Conservation (phyloP, 176 grass and related monocot species). For the Carex parvula region DNA sequence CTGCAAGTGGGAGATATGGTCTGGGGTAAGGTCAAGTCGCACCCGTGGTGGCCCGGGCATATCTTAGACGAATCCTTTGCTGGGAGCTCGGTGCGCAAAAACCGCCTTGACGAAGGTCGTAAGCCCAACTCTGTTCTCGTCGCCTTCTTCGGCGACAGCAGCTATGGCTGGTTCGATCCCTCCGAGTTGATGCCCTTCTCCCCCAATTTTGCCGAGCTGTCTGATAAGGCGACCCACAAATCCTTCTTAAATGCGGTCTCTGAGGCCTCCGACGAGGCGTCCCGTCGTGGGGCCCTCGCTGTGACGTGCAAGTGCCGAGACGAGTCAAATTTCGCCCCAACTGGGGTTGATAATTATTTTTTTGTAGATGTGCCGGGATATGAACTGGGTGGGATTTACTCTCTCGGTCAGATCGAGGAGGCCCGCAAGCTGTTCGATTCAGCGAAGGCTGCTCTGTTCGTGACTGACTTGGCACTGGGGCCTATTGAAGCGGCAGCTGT, state of each 20-base stretch:
- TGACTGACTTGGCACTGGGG: slow-evolving; percentile 39
- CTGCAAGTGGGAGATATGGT: slow-evolving; percentile 69
- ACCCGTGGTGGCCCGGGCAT: slow-evolving; percentile 95
- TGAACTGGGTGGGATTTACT: slow-evolving; percentile 64
- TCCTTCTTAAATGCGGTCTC: slow-evolving; percentile 60
- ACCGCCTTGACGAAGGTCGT: slow-evolving; percentile 47
- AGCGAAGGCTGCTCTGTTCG: slow-evolving; percentile 18
- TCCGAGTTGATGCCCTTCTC: slow-evolving; percentile 68
- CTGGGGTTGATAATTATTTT: slow-evolving; percentile 43
- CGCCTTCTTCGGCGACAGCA: slow-evolving; percentile 93
- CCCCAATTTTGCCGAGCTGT: slow-evolving; percentile 52
- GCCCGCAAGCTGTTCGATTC: slow-evolving; percentile 47
- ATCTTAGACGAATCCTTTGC: slow-evolving; percentile 71
- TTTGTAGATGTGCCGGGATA: slow-evolving; percentile 66
- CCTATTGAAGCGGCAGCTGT: slow-evolving; percentile 21
- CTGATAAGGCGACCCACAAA: slow-evolving; percentile 40
- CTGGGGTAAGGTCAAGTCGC: slow-evolving; percentile 98
- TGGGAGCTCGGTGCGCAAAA: slow-evolving; percentile 36
- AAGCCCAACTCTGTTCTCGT: slow-evolving; percentile 45
- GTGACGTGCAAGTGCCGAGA: slow-evolving; percentile 59
- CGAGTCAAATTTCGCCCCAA: slow-evolving; percentile 31
- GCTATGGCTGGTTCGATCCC: slow-evolving; percentile 95
- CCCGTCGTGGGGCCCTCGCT: slow-evolving; percentile 56
- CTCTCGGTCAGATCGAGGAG: slow-evolving; percentile 41
- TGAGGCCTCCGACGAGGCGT: slow-evolving; percentile 75